Evolutionary conservation across 306 rosid species (phyloP), one percentile per base, ranked within the genome.

Genomic region (Cicer yamashitae): DNA sequence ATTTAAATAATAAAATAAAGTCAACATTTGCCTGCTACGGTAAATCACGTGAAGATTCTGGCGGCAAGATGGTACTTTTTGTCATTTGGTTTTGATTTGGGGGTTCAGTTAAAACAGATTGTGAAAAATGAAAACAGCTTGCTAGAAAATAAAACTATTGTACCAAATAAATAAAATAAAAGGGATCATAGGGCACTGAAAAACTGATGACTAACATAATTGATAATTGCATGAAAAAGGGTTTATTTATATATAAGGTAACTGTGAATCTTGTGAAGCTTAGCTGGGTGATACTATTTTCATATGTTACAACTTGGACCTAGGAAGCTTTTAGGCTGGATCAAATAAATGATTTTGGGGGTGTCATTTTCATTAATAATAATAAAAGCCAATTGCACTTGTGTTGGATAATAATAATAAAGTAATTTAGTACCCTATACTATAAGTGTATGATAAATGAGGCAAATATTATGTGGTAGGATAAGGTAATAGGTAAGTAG

Each of bases 311-410:
- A 84, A 80, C 59, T 70, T 57, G 81, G 53, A 61, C 70, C 50
- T 62, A 43, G 44, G 68, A 78, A 54, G 63, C 47, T 58, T 70
- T 57, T 63, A 70, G 82, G 82, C n/a, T 70, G 75, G 22, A 62
- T 53, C 14, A 57, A 59, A 12, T 75, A 67, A 78, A 74, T 78
- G 50, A 71, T 39, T 71, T 75, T 37, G 17, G 37, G 51, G 50
- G 13, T 74, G 70, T 76, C 82, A 74, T 78, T 81, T 81, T 84
- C 78, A 8, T 73, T 78, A 67, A n/a, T 41, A 39, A n/a, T 41
- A 39, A 56, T 14, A 6, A 62, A 66, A 50, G 76, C 63, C 60
- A 9, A 50, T 30, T 45, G 34, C 62, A 63, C 14, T 39, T 56
- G 39, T 6, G 6, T 60, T 30, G 14, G 10, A 17, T 40, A 11